A percentile compares a stretch with the other conserved stretches of the same genome.
phyloP scores from a whole-genome alignment of 2,329 filamentous ascomycete species.

The Torrubiellomyces zombiae region DNA sequence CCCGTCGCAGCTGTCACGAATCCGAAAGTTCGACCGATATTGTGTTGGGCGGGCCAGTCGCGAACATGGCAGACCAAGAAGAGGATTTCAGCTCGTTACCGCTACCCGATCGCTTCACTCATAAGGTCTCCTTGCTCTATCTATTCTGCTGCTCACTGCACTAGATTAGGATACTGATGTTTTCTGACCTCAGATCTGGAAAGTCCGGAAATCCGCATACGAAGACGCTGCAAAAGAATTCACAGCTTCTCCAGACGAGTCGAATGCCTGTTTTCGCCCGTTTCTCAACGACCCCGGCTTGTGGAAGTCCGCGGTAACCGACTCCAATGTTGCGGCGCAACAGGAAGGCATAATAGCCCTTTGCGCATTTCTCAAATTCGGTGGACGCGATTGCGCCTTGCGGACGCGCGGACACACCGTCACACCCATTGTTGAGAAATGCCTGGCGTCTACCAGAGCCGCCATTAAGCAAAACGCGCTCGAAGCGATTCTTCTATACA shows the following conservation, averaged over 20 bases:
- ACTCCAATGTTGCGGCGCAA: slow-evolving; percentile 94
- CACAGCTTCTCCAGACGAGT: slow-evolving; percentile 67
- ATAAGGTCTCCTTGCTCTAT: slow-evolving; percentile 44
- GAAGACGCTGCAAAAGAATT: slow-evolving; percentile 85
- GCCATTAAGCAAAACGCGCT: slow-evolving; percentile 75
- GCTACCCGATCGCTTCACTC: slow-evolving; percentile 61
- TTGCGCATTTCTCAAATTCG: slow-evolving; percentile 84
- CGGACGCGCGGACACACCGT: slow-evolving; percentile 65
- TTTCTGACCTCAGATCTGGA: slow-evolving; percentile 53
- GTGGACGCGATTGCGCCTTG: slow-evolving; percentile 60
- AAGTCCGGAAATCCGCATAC: slow-evolving; percentile 87
- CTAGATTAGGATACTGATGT: slow-evolving; percentile 4
- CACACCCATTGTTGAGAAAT: slow-evolving; percentile 75
- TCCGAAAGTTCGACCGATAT: slow-evolving; percentile 7
- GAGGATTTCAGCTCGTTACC: slow-evolving; percentile 71
- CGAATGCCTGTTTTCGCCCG: slow-evolving; percentile 69
- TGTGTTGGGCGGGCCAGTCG: slow-evolving; percentile 6
- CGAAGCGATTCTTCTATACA: slow-evolving; percentile 73
- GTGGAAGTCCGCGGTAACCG: slow-evolving; percentile 84
- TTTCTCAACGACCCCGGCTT: slow-evolving; percentile 72
- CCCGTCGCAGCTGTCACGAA: slow-evolving; percentile 1
- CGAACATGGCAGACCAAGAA: slow-evolving; percentile 61
- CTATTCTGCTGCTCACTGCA: not conserved
- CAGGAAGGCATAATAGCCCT: slow-evolving; percentile 79
- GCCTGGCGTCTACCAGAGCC: slow-evolving; percentile 70